Evolutionary conservation across 768 basidiomycete species (phyloP), one percentile per base, ranked within the genome.

Genomic region (Naganishia antarctica): DNA sequence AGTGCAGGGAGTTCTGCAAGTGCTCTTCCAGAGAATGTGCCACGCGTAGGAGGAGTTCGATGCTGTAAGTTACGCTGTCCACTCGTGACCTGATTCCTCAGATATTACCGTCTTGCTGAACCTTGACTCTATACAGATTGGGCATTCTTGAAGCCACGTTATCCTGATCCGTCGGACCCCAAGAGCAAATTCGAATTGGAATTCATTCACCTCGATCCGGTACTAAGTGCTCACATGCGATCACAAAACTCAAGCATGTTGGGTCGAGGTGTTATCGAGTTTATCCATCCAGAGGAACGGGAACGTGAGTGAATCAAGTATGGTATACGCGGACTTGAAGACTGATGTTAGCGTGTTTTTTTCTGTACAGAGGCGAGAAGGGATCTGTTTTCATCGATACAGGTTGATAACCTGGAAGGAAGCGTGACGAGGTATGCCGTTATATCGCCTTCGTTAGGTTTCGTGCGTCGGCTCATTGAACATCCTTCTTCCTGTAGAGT

Each of bases 161-260:
- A 57, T 29, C 62, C 62, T 3, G 32, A 44, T 44, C 37, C 40
- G 11, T 57, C 62, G 21, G 44, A 63, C n/a, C 62, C 32, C 49
- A 53, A 46, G 18, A 43, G 49, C 25, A 51, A 63, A 25, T 68
- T 75, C 41, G 74, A 77, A 44, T 67, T 78, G 23, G 63, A 66
- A 23, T 78, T 78, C 63, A 68, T 76, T 2, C 74, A 77, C 64
- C 69, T 72, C 41, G 77, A 77, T 63, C 77, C 77, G 28, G 73
- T 77, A 26, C 60, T 77, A 23, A 67, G 68, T 21, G 65, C 68
- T 2, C 77, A 78, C 68, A 68, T 77, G 50, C 66, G 69, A 12
- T 51, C 63, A 45, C 72, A 78, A 66, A 72, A 71, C 47, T 65
- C 73, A 66, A 68, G 66, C 26, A 66, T 78, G 67, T 67, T 77